Percentiles rank a stretch among this genome's conserved stretches.
phyloP scores from a whole-genome alignment of 805 yeast genomes.

The Lipomyces orientalis region DNA sequence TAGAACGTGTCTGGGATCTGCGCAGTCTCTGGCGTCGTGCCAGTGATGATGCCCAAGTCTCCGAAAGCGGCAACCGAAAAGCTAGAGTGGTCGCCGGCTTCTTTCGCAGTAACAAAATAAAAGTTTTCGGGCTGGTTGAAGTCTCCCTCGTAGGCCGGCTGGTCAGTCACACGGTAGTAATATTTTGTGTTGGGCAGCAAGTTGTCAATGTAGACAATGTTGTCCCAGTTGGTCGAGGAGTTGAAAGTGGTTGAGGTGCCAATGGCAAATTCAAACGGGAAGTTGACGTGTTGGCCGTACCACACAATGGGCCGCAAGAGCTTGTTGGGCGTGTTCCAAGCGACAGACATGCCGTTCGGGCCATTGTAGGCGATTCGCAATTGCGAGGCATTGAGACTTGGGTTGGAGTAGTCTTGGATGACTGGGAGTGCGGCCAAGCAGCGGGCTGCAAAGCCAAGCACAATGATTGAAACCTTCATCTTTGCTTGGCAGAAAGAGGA shows the following conservation, averaged over 20 bases:
- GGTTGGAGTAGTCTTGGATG: conserved; percentile 2
- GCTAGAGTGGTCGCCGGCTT: conserved; percentile 7
- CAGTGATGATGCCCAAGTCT: conserved; percentile 39
- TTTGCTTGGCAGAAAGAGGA: neutral
- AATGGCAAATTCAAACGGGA: neutral
- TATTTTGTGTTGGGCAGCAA: conserved; percentile 11
- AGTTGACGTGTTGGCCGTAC: neutral
- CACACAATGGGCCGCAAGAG: conserved; percentile 8
- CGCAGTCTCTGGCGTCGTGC: conserved; percentile 37
- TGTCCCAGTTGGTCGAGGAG: conserved; percentile 10
- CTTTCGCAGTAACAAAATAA: conserved; percentile 12
- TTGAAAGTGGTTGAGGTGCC: conserved; percentile 12
- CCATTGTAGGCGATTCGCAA: conserved; percentile 6
- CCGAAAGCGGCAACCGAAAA: conserved; percentile 29
- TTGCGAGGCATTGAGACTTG: neutral
- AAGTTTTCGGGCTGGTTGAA: neutral
- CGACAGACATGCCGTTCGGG: conserved; percentile 9
- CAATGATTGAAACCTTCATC: conserved; percentile 5
- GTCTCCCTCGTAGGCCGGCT: conserved; percentile 4
- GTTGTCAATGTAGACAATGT: conserved; percentile 7
- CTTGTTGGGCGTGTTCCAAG: conserved; percentile 13
- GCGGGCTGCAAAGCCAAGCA: neutral
- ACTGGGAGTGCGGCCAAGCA: conserved; percentile 7
- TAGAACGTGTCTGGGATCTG: conserved; percentile 17
- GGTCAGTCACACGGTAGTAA: conserved; percentile 12